Base-by-base conservation (phyloP, 2,329 filamentous ascomycete species). In the Fusarium subtropicale region DNA sequence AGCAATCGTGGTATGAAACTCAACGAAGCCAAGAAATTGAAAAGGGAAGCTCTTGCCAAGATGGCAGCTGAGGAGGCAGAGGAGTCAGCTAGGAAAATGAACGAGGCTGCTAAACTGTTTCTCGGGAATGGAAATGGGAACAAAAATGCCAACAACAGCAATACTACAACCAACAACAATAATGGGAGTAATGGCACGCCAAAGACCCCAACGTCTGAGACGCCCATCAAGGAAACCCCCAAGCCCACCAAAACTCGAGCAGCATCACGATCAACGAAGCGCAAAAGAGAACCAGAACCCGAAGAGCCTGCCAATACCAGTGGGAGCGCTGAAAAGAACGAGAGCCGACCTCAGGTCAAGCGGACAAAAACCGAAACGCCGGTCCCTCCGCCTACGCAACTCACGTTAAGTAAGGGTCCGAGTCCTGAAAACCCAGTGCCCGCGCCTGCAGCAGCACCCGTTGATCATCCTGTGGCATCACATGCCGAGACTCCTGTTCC, bases 1-100 rank as follows among this genome's bases (percentile, higher is more conserved):
- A 89, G 88, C 75, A 91, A 93, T 77, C 86, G 91, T 53, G 91
- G 91, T 11, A 92, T 93, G 88, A 91, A 92, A 74, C 83, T 93
- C 26, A 93, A 93, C 75, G 91, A 92, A 72, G 89, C 92, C 4
- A 93, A 92, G 79, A 92, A 91, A 76, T 80, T 91, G 13, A 92
- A 92, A 79, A 83, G 88, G 56, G 89, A 92, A 77, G 86, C 87
- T 8, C 79, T 89, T 68, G 87, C 86, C 15, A 87, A 87, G 69
- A 81, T 85, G 69, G 88, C 88, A 3, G 88, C 86, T 2, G 87
- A 90, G 66, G 88, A 90, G 74, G 88, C 88, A 18, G 86, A 87
- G 73, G 84, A 86, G 70, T 86, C 86, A 11, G 84, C 83, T 18
- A 81, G 84, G 18, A 86, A 86, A 74, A 83, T 87, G 80, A 79